Conservation (phyloP, 1,284 basidiomycete species). For the Bjerkandera adusta region DNA sequence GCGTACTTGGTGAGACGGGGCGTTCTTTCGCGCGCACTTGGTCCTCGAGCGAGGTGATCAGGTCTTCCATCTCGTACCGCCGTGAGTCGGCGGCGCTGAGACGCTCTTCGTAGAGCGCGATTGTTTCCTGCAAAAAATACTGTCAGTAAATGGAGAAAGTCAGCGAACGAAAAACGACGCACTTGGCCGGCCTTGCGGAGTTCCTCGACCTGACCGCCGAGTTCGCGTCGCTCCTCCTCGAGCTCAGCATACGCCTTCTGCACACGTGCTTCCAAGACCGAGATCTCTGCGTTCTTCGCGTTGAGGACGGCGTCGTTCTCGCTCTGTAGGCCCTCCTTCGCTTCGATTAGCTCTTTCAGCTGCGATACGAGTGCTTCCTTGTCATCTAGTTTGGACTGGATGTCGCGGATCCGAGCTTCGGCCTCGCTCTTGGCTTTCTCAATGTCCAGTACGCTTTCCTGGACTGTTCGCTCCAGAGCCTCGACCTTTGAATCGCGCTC, state of each 20-base stretch:
- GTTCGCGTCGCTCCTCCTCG: conserved; percentile 65
- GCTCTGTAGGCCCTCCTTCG: conserved; percentile 50
- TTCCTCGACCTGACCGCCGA: conserved; percentile 74
- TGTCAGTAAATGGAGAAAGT: conserved; percentile 14
- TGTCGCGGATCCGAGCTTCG: conserved; percentile 44
- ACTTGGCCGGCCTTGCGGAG: conserved; percentile 83
- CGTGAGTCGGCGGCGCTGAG: conserved; percentile 67
- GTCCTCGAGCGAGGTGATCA: conserved; percentile 63
- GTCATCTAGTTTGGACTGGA: conserved; percentile 48
- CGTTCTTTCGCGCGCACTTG: conserved; percentile 39
- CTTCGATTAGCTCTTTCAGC: conserved; percentile 50
- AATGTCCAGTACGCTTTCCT: conserved; percentile 40
- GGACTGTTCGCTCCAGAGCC: conserved; percentile 45
- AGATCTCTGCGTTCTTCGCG: conserved; percentile 56
- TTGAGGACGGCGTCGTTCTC: conserved; percentile 49
- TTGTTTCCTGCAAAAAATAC: conserved; percentile 66
- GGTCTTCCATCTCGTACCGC: conserved; percentile 78
- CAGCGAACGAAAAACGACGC: conserved; percentile 21
- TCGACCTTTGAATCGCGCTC: conserved; percentile 54
- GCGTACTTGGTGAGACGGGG: conserved; percentile 38
- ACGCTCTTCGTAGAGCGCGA: conserved; percentile 89
- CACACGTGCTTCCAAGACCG: conserved; percentile 48
- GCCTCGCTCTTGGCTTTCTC: conserved; percentile 44
- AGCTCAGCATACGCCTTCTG: conserved; percentile 48
- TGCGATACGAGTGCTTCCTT: conserved; percentile 42